Evolutionary conservation across 73 alveolate genomes (phyloP), one percentile per base, ranked within the genome.

Genomic region (Durusdinium trenchii): DNA sequence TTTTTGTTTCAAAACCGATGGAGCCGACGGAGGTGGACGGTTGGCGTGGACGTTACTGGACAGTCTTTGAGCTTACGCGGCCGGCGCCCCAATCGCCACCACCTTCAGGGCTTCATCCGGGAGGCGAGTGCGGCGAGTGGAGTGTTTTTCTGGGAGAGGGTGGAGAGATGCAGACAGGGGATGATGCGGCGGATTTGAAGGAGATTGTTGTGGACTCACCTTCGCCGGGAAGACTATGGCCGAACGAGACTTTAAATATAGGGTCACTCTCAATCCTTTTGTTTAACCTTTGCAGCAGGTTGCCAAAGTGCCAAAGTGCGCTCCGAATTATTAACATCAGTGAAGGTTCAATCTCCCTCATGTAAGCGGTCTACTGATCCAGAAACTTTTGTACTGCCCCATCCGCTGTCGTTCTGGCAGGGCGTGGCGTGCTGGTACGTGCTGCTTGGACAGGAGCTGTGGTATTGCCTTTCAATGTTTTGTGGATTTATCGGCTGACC

Each of bases 81-180:
- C 89, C 67, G 45, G 87, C 57, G 67, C 99, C 99, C 69, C 92
- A 76, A 38, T 75, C 99, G 48, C 99, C 99, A 43, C 99, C 91
- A 46, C 99, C 99, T 57, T 42, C 71, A 3, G 99, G 99, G 30
- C 50, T 94, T 83, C 76, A 73, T 45, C 99, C 99, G 0, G 99
- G 99, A 73, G 99, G 99, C 51, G 2, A 62, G 48, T 28, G 36
- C 52, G 20, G 7, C 4, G 4, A 76, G 69, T 57, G 69, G 69
- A 23, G 69, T 23, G 69, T 23, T 57, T 12, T 23, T 20, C 40
- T 35, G 76, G 51, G 6, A 5, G 14, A n/a, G 84, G 32, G 84
- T 71, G 51, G 51, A 6, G 6, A 71, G 51, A 16, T 26, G 52
- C 52, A n/a, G n/a, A n/a, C n/a, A n/a, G n/a, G n/a, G n/a, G n/a